Percentiles rank a stretch among this genome's conserved stretches.
phyloP scores from a whole-genome alignment of 345 rosid genomes.

The Excoecaria cochinchinensis region DNA sequence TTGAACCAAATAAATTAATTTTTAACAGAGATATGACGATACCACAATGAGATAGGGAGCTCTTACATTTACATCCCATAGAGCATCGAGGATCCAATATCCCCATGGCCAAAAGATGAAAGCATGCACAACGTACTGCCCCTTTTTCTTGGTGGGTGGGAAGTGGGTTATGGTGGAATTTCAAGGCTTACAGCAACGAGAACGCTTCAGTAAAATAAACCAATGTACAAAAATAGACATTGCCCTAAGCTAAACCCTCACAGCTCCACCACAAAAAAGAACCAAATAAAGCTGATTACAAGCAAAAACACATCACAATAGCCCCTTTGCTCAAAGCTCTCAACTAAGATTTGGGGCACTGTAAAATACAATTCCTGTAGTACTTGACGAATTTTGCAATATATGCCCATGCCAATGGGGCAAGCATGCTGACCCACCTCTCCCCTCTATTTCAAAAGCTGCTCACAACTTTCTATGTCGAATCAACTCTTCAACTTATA shows the following conservation, averaged over 20 bases:
- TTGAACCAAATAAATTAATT: too few relatives aligned
- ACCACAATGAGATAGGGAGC: background rate
- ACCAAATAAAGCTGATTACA: constrained; percentile 19
- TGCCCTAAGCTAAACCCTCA: constrained; percentile 31
- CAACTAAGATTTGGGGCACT: constrained; percentile 5
- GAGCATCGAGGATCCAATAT: too few relatives aligned
- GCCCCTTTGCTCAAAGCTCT: constrained; percentile 22
- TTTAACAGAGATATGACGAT: too few relatives aligned
- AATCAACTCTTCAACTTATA: constrained; percentile 24
- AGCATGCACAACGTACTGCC: background rate
- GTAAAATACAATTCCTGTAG: constrained; percentile 17
- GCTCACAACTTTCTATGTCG: constrained; percentile 24
- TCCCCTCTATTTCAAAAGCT: constrained; percentile 23
- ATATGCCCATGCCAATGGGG: constrained; percentile 27
- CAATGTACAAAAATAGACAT: constrained; percentile 37
- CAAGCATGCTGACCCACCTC: constrained; percentile 46
- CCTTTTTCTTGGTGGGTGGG: too few relatives aligned
- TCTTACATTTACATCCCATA: too few relatives aligned
- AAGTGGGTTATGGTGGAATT: background rate
- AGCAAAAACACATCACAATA: constrained; percentile 22
- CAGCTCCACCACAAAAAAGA: constrained; percentile 20
- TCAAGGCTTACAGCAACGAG: constrained; percentile 11
- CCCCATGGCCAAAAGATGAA: background rate
- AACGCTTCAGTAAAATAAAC: constrained; percentile 25
- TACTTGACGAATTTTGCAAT: constrained; percentile 23